Conservation (phyloP, 768 basidiomycete species). For the Lentinus brumalis region DNA sequence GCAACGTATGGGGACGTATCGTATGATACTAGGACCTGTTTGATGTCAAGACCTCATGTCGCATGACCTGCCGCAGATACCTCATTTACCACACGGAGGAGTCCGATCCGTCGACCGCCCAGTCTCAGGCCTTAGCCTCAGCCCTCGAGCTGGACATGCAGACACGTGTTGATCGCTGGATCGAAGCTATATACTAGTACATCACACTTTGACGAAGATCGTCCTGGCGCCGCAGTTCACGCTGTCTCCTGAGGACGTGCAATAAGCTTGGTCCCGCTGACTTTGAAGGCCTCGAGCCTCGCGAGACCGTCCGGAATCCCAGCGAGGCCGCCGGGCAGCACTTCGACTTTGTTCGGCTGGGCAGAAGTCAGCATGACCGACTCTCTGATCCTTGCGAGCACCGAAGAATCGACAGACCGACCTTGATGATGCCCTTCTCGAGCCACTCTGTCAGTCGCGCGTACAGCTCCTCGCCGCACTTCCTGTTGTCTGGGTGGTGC, state of each 20-base stretch:
- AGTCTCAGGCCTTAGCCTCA: no score
- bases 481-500: constrained; percentile 8
- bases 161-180: no score
- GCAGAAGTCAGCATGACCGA: not conserved
- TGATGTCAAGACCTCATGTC: no score
- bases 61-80: no score
- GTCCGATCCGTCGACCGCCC: no score
- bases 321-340: constrained; percentile 43
- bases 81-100: no score
- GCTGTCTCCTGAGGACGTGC: constrained; percentile 42
- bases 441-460: constrained; percentile 21
- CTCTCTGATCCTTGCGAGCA: no score
- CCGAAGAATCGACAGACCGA: not conserved
- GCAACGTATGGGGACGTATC: no score
- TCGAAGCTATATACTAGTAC: no score
- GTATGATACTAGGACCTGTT: no score
- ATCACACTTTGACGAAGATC: no score
- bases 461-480: constrained; percentile 15
- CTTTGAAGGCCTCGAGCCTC: constrained; percentile 39
- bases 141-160: no score
- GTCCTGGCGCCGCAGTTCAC: constrained; percentile 2
- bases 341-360: constrained; percentile 47
- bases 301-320: constrained; percentile 44
- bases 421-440: constrained; percentile 25
- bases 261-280: constrained; percentile 50